Percentiles rank a stretch among this genome's conserved stretches.
phyloP scores from a whole-genome alignment of 352 stramenopile species.

The Pythium folliculosum region DNA sequence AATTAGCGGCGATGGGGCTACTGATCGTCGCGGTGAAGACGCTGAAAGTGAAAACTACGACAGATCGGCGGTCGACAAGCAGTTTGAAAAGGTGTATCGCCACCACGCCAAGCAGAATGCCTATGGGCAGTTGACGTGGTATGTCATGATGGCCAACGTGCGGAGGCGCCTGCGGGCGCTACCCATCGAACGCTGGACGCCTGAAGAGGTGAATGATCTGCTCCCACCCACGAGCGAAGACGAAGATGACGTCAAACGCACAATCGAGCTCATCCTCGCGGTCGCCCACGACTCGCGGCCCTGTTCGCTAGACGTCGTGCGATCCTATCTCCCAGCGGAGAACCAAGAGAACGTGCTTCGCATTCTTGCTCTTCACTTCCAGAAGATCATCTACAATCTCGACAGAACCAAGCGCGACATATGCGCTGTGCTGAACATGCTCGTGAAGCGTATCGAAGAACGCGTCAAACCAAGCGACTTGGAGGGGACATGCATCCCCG shows the following conservation, averaged over 20 bases:
- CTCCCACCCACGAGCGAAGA: not conserved
- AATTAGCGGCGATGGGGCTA: not conserved
- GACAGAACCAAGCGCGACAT: not conserved
- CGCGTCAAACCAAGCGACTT: too few species aligned
- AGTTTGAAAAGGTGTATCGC: not conserved
- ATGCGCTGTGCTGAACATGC: not conserved
- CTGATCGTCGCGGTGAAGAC: not conserved
- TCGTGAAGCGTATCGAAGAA: not conserved
- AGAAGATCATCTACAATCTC: not conserved
- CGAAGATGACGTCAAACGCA: not conserved
- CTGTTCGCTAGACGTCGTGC: not conserved
- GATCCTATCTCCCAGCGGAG: not conserved
- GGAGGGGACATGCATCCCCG: not conserved
- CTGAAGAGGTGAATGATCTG: not conserved
- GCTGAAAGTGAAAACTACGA: slow-evolving; percentile 1
- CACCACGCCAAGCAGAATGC: not conserved
- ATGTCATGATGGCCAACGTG: slow-evolving; percentile 2
- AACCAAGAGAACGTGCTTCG: not conserved
- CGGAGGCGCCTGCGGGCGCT: not conserved
- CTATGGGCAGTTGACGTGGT: slow-evolving; percentile 9
- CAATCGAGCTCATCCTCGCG: not conserved
- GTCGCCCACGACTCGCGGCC: not conserved
- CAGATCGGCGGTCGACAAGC: not conserved
- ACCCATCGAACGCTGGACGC: not conserved
- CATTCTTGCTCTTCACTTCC: not conserved